Conservation (phyloP, 2,329 filamentous ascomycete genomes). For the Colletotrichum sojae region DNA sequence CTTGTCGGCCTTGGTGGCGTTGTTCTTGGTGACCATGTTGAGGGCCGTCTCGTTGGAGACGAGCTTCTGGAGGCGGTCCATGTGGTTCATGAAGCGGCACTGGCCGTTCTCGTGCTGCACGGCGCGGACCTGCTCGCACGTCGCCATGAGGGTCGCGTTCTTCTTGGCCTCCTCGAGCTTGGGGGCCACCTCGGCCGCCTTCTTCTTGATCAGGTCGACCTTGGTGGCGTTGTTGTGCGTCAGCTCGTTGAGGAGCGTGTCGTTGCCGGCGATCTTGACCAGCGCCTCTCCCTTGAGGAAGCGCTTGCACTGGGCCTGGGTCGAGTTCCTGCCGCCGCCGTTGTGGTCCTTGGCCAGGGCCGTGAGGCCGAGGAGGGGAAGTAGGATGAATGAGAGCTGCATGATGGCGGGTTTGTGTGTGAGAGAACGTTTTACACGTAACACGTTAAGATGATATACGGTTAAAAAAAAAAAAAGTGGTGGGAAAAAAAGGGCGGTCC, state of each 20-base stretch:
- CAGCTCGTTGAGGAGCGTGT: constrained; percentile 50
- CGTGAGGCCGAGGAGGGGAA: constrained; percentile 27
- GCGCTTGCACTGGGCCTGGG: constrained; percentile 51
- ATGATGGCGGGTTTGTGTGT: constrained; percentile 29
- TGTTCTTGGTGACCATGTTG: constrained; percentile 45
- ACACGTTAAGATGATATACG: too few relatives aligned
- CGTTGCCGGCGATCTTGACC: constrained; percentile 52
- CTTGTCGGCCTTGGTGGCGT: constrained; percentile 48
- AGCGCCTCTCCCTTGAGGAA: constrained; percentile 49
- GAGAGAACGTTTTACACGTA: background rate
- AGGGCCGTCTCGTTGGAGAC: constrained; percentile 46
- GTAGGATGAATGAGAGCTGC: constrained; percentile 37
- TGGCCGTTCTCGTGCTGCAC: constrained; percentile 46
- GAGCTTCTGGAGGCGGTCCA: constrained; percentile 46
- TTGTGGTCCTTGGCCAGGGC: constrained; percentile 48
- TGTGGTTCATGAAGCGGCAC: constrained; percentile 48
- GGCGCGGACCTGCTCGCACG: constrained; percentile 51
- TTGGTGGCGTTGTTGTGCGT: constrained; percentile 54
- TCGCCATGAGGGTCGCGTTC: constrained; percentile 53
- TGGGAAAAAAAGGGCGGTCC: constrained; percentile 34
- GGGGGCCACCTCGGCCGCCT: constrained; percentile 51
- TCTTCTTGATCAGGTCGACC: constrained; percentile 53
- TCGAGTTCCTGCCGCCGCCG: constrained; percentile 44
- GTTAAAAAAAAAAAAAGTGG: too few relatives aligned
- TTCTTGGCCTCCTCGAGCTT: constrained; percentile 46